Conservation (phyloP, 192 early-diverging fungal species). For the Coemansia sp. region DNA sequence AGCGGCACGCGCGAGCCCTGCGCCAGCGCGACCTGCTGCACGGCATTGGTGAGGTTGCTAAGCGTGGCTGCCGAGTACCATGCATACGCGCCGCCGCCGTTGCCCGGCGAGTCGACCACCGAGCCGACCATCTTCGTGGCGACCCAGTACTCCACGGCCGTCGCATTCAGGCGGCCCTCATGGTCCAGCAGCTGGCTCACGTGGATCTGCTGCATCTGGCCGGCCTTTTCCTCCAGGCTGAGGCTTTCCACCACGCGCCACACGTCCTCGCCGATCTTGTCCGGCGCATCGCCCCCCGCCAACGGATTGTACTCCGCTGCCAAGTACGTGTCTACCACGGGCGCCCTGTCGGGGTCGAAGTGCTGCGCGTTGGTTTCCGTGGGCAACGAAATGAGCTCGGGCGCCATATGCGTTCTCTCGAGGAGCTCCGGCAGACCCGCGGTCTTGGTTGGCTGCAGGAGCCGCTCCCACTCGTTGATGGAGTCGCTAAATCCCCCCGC, state of each 20-base stretch:
- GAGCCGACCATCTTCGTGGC: slow-evolving; percentile 56
- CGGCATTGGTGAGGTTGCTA: slow-evolving; percentile 49
- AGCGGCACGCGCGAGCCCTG: slow-evolving; percentile 55
- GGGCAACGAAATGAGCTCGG: not conserved
- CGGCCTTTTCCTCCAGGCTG: slow-evolving; percentile 56
- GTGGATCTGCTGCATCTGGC: slow-evolving; percentile 70
- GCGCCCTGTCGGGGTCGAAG: slow-evolving; percentile 18
- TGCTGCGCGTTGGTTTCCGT: not conserved
- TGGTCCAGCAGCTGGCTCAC: slow-evolving; percentile 51
- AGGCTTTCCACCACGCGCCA: slow-evolving; percentile 50
- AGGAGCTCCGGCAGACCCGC: slow-evolving; percentile 24
- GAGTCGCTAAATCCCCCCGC: not conserved
- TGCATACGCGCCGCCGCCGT: slow-evolving; percentile 43
- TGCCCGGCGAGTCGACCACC: slow-evolving; percentile 57
- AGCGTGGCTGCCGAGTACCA: slow-evolving; percentile 52
- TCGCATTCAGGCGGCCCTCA: slow-evolving; percentile 51
- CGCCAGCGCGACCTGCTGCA: slow-evolving; percentile 56
- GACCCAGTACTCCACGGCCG: slow-evolving; percentile 56
- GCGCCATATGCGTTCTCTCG: not conserved
- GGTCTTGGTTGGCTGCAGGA: slow-evolving; percentile 32
- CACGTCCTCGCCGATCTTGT: slow-evolving; percentile 50
- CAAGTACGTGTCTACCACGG: slow-evolving; percentile 20
- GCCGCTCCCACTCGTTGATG: slow-evolving; percentile 14
- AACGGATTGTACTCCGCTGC: slow-evolving; percentile 1
- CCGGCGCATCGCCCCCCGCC: slow-evolving; percentile 13